Base-by-base conservation (phyloP, 257 asterid genomes). In the Ajuga chamaepitys region DNA sequence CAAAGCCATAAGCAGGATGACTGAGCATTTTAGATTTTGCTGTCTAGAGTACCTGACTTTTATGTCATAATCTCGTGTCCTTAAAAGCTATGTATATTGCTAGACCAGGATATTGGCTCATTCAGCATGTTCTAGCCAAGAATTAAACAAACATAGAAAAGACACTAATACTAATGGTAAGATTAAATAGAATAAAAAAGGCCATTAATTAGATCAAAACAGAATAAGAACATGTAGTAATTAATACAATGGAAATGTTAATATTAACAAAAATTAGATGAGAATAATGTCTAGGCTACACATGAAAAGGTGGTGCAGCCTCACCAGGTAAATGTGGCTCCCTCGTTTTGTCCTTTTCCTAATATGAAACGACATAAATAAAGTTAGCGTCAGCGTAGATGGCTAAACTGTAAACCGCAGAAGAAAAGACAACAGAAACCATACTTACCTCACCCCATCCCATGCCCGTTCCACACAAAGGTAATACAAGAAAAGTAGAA, bases 251-350 rank as follows among this genome's bases (percentile, higher is more conserved):
- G 30, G 62, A 24, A 46, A 54, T 59, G 44, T 62, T 45, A 46
- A 54, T 59, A 52, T 62, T 45, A 30, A 46, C n/a, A 32, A 48
- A 48, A 62, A 64, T n/a, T 28, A 47, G 41, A 68, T 46, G 37
- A 47, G 17, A 62, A 51, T 48, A 41, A 24, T 58, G 58, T 40
- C 44, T 40, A 62, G 67, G 59, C 61, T 37, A 60, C 24, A 46
- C 20, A 22, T 30, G 35, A 50, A 60, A 58, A 66, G 41, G 65
- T 7, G 62, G 55, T n/a, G 24, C 34, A 68, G 64, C 22, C 82
- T 45, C 75, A 85, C 93, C 93, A 52, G 59, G 74, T 4, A 67
- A 65, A 52, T 75, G 80, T 21, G 70, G 71, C 67, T 75, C 84
- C 25, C 60, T 75, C 51, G 73, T 68, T 74, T 66, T 26, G 44